Conservation (phyloP, 352 stramenopile species). For the Aphanomyces astaci region DNA sequence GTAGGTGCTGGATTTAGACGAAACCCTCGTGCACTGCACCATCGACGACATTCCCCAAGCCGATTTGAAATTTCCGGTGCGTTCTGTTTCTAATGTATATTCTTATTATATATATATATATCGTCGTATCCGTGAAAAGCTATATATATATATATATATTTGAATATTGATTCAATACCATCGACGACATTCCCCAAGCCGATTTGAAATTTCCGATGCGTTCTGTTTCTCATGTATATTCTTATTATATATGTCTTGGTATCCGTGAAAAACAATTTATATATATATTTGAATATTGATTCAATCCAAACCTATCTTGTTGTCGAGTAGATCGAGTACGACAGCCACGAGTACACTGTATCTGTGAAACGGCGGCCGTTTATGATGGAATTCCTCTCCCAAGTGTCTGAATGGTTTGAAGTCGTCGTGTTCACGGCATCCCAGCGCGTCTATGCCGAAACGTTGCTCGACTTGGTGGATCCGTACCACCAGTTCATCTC, state of each 20-base stretch:
- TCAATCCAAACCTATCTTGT: slow-evolving; percentile 31
- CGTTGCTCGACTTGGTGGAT: slow-evolving; percentile 96
- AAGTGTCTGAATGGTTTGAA: slow-evolving; percentile 91
- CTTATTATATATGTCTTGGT: too few species aligned
- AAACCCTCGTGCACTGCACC: slow-evolving; percentile 98
- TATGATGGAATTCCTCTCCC: slow-evolving; percentile 92
- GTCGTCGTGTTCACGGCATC: slow-evolving; percentile 99
- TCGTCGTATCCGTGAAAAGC: too few species aligned
- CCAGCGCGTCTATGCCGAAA: slow-evolving; percentile 92
- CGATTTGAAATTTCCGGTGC: slow-evolving; percentile 93
- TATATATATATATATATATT: too few species aligned
- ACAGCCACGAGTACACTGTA: slow-evolving; percentile 92
- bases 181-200: slow-evolving; percentile 90
- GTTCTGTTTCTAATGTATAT: too few species aligned
- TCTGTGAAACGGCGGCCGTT: slow-evolving; percentile 95
- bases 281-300: too few species aligned
- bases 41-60: slow-evolving; percentile 92
- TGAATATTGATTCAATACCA: slow-evolving; percentile 63
- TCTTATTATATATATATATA: too few species aligned
- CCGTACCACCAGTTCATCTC: slow-evolving; percentile 85
- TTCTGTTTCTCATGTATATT: too few species aligned
- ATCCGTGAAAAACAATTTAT: too few species aligned
- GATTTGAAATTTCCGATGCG: slow-evolving; percentile 93
- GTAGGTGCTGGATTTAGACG: slow-evolving; percentile 96
- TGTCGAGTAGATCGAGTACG: slow-evolving; percentile 78